Base-by-base conservation (phyloP, 2,329 filamentous ascomycete species). In the Proliferodiscus dingleyae region DNA sequence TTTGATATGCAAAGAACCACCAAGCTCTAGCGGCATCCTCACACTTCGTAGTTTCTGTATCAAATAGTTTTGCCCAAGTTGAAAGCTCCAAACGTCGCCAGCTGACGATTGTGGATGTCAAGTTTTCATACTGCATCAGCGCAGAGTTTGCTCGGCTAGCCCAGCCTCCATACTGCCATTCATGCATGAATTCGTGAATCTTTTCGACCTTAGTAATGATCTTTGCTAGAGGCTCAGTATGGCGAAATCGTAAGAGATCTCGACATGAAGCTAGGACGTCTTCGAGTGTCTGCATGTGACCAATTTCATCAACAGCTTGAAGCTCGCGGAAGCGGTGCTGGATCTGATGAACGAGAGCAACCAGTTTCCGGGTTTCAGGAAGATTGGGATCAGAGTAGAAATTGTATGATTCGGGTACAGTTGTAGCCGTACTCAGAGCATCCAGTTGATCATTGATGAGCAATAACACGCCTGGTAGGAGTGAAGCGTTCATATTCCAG, bases 1-100 rank as follows among this genome's bases (percentile, higher is more conserved):
- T 88, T 65, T 97, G 89, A 60, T 96, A 98, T 1, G 91, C 89
- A 49, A 97, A 77, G 58, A 96, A 98, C 84, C 90, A 98, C 93
- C 93, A 98, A 13, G 85, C 84, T 57, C 82, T 83, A 2, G 91
- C 89, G 60, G 89, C 84, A 39, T 87, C 78, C 18, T 83, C 73
- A 57, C 83, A 89, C 58, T 85, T 89, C 43, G 79, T 74, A 29
- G 81, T 75, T 65, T 98, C 93, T 64, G 87, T 81, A 55, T 95
- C 88, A 49, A 98, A 85, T 3, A 98, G 68, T 33, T 84, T 86
- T 28, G 87, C 83, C 93, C 93, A 98, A 0, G 91, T 96, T 0
- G 87, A 85, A 21, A 98, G 73, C 61, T 98, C 93, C 24, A 98
- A 73, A 48, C 90, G 83, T 51, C 93, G 80, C 94, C 94, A 98